phyloP scores from a whole-genome alignment of 2,329 filamentous ascomycete species.

The Xenoacremonium recifei region DNA sequence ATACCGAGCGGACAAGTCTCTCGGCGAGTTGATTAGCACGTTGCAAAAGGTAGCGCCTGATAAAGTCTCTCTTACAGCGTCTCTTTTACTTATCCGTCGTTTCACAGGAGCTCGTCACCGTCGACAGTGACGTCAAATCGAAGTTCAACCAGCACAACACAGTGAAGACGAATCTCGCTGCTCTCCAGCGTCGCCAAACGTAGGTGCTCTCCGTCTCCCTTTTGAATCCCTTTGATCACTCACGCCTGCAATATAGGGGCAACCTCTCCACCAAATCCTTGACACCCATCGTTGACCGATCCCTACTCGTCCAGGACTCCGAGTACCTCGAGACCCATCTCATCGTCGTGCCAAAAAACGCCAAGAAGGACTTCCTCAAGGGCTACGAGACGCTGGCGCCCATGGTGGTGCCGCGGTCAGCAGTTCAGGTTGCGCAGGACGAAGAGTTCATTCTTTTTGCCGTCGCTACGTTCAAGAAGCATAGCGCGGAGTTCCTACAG shows the following conservation, averaged over 20 bases:
- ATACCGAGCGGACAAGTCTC: slow-evolving; percentile 88
- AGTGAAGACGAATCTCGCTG: slow-evolving; percentile 79
- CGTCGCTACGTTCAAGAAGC: slow-evolving; percentile 92
- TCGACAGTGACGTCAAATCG: slow-evolving; percentile 92
- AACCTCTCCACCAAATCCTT: slow-evolving; percentile 95
- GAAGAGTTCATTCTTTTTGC: slow-evolving; percentile 87
- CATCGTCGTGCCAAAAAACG: slow-evolving; percentile 77
- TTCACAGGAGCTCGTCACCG: slow-evolving; percentile 75
- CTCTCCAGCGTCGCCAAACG: slow-evolving; percentile 86
- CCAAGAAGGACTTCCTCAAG: slow-evolving; percentile 84
- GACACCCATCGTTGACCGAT: slow-evolving; percentile 80
- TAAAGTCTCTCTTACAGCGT: background rate
- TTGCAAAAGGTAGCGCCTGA: slow-evolving; percentile 78
- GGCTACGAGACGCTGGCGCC: slow-evolving; percentile 84
- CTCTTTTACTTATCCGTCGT: slow-evolving; percentile 6
- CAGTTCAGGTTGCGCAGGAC: slow-evolving; percentile 76
- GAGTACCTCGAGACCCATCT: slow-evolving; percentile 97
- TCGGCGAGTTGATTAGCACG: slow-evolving; percentile 81
- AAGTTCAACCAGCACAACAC: slow-evolving; percentile 95
- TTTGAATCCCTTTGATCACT: slow-evolving; percentile 2
- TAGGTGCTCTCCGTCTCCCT: slow-evolving; percentile 38
- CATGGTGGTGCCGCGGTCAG: slow-evolving; percentile 93
- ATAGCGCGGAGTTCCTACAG: slow-evolving; percentile 81
- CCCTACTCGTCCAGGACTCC: slow-evolving; percentile 79
- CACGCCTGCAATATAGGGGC: slow-evolving; percentile 53